phyloP scores from a whole-genome alignment of 2,329 filamentous ascomycete genomes.

The Cryphonectria carpinicola region DNA sequence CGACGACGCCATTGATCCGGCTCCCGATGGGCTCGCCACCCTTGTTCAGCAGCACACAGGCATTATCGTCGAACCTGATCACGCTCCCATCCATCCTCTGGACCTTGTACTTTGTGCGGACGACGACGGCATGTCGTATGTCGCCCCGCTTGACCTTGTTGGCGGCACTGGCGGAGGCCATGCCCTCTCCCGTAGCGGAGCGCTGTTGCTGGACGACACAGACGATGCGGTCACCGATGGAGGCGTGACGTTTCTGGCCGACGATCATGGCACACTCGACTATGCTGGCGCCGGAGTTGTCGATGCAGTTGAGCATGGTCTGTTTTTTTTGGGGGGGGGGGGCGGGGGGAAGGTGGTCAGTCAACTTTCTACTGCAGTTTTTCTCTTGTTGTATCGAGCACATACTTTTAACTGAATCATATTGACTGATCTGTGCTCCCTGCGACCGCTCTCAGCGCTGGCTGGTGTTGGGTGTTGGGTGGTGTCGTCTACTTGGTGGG shows the following conservation, averaged over 20 bases:
- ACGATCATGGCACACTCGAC: slow-evolving; percentile 96
- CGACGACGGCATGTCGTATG: slow-evolving; percentile 93
- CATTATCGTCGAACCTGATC: slow-evolving; percentile 95
- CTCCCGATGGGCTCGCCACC: slow-evolving; percentile 92
- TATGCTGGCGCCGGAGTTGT: slow-evolving; percentile 97
- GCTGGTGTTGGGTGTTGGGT: slow-evolving; percentile 13
- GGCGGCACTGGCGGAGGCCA: slow-evolving; percentile 68
- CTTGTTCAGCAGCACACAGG: slow-evolving; percentile 97
- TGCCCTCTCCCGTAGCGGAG: slow-evolving; percentile 72
- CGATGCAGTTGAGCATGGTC: slow-evolving; percentile 99
- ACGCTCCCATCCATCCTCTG: slow-evolving; percentile 87
- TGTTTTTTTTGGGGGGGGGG: slow-evolving; percentile 45
- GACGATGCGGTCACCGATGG: slow-evolving; percentile 94
- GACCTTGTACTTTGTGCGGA: slow-evolving; percentile 86
- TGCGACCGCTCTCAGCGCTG: slow-evolving; percentile 25
- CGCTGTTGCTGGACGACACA: slow-evolving; percentile 98
- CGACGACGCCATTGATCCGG: slow-evolving; percentile 89
- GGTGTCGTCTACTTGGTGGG: slow-evolving; percentile 10
- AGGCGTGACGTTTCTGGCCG: slow-evolving; percentile 85
- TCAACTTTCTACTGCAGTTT: neutral
- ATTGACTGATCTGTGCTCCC: slow-evolving; percentile 45
- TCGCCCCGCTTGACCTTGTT: slow-evolving; percentile 97
- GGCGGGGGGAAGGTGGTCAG: neutral
- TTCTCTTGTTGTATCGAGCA: neutral
- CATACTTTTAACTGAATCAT: slow-evolving; percentile 92